phyloP scores from a whole-genome alignment of 2,329 filamentous ascomycete genomes.

The Trichoderma asperellum region DNA sequence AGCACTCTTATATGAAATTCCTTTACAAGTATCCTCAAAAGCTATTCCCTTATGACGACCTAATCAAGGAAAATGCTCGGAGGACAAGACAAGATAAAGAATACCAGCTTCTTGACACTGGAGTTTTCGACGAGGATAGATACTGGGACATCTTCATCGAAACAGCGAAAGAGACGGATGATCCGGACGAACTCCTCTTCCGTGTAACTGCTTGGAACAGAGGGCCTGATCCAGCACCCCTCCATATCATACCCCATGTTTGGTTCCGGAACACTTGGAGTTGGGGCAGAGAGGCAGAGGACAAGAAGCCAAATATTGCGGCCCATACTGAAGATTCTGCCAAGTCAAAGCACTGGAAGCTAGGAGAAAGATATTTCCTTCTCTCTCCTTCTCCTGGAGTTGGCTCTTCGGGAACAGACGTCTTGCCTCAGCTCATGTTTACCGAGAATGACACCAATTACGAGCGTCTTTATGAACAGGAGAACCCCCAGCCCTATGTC shows the following conservation, averaged over 20 bases:
- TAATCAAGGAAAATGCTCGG: constrained; percentile 80
- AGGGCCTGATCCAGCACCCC: constrained; percentile 83
- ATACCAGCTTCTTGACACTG: constrained; percentile 91
- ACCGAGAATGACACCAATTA: constrained; percentile 96
- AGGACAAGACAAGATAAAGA: constrained; percentile 78
- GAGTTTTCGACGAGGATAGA: constrained; percentile 81
- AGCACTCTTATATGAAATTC: constrained; percentile 99
- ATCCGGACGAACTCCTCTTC: constrained; percentile 89
- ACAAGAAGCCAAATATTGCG: constrained; percentile 79
- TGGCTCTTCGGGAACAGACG: constrained; percentile 76
- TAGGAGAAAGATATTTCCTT: constrained; percentile 82
- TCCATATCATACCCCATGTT: constrained; percentile 92
- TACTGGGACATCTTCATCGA: constrained; percentile 99
- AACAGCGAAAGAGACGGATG: constrained; percentile 89
- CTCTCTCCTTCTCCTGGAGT: constrained; percentile 89
- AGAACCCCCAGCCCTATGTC: constrained; percentile 83
- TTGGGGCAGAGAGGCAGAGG: constrained; percentile 78
- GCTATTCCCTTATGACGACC: constrained; percentile 87
- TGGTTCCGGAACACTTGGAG: constrained; percentile 99
- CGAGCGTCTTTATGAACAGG: constrained; percentile 71
- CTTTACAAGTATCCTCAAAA: constrained; percentile 96
- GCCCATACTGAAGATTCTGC: constrained; percentile 68
- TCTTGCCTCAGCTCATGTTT: constrained; percentile 83
- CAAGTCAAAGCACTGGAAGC: constrained; percentile 75
- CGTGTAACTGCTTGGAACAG: constrained; percentile 96